A percentile compares a stretch with the other conserved stretches of the same genome.
phyloP scores from a whole-genome alignment of 257 asterid genomes.

The Fraxinus cuspidata region DNA sequence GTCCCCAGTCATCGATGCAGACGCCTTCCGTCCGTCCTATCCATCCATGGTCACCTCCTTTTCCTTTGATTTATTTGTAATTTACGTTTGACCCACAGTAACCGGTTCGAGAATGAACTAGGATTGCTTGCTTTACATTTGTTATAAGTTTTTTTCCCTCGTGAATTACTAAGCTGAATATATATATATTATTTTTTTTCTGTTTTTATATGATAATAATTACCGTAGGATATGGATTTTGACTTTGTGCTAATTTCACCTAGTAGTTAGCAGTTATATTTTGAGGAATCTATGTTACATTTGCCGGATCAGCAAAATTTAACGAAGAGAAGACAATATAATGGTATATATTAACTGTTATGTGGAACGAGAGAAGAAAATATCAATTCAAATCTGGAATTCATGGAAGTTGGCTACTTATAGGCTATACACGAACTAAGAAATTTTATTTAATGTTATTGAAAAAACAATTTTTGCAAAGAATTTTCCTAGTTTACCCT shows the following conservation, averaged over 20 bases:
- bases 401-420: background rate
- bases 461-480: too few relatives aligned
- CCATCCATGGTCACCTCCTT: constrained; percentile 43
- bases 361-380: background rate
- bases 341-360: background rate
- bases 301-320: background rate
- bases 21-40: constrained; percentile 32
- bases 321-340: background rate
- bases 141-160: background rate
- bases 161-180: background rate
- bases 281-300: background rate
- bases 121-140: constrained; percentile 17
- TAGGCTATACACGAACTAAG: background rate
- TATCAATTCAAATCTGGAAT: background rate
- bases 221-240: too few relatives aligned
- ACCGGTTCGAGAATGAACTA: constrained; percentile 2
- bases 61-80: background rate
- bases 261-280: background rate
- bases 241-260: too few relatives aligned
- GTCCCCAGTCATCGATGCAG: constrained; percentile 46
- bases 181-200: too few relatives aligned
- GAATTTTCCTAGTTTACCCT: too few relatives aligned
- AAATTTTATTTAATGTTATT: too few relatives aligned
- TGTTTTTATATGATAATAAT: too few relatives aligned
- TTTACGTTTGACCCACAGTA: background rate